Conservation (phyloP, 2,329 filamentous ascomycete genomes). For the Didymella arachidicola region DNA sequence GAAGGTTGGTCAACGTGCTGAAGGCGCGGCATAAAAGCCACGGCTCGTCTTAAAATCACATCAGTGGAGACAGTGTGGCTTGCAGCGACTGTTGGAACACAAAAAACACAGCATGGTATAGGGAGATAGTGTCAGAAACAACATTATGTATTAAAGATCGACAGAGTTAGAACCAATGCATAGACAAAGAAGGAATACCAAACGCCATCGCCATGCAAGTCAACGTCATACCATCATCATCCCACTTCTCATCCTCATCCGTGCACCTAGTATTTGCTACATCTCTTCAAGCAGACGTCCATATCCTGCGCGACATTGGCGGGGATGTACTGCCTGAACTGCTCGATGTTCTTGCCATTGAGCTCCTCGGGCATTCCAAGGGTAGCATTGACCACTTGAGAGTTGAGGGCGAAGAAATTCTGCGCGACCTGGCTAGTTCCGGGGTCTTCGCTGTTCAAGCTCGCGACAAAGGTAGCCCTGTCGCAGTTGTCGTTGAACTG, state of each 20-base stretch:
- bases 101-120: too few relatives aligned
- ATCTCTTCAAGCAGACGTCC: slow-evolving; percentile 62
- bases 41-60: too few relatives aligned
- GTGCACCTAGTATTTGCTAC: slow-evolving; percentile 34
- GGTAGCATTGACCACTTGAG: slow-evolving; percentile 48
- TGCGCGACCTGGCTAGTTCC: slow-evolving; percentile 54
- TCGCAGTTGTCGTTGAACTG: slow-evolving; percentile 59
- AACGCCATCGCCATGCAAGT: slow-evolving; percentile 10
- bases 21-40: too few relatives aligned
- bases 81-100: too few relatives aligned
- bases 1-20: too few relatives aligned
- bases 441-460: slow-evolving; percentile 55
- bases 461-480: slow-evolving; percentile 55
- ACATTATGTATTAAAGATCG: slow-evolving; percentile 3
- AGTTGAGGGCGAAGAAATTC: slow-evolving; percentile 53
- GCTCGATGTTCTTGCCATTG: slow-evolving; percentile 47
- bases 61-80: not conserved
- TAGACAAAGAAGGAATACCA: not conserved
- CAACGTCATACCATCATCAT: not conserved
- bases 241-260: not conserved
- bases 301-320: slow-evolving; percentile 61
- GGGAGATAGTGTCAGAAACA: not conserved
- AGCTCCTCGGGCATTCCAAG: slow-evolving; percentile 48
- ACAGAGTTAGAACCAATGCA: not conserved
- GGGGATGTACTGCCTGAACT: slow-evolving; percentile 53